phyloP scores from a whole-genome alignment of 257 asterid species.

The Ilex aquifolium region DNA sequence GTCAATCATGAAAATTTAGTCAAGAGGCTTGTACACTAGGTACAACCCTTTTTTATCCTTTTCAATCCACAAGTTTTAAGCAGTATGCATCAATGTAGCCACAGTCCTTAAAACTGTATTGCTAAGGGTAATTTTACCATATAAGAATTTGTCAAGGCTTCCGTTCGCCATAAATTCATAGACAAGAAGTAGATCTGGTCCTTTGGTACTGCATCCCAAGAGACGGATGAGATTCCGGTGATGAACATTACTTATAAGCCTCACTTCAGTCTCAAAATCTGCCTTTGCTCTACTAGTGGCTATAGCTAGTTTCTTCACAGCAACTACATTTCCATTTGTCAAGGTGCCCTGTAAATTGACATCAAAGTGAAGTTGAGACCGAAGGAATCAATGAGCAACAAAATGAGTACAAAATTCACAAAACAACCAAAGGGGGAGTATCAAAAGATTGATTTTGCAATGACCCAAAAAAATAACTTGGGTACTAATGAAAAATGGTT shows the following conservation, averaged over 20 bases:
- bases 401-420: no score
- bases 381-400: no score
- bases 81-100: no score
- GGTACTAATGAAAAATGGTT: no score
- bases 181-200: conserved; percentile 58
- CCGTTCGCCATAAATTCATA: conserved; percentile 77
- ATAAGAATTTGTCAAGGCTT: conserved; percentile 68
- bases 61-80: no score
- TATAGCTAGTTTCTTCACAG: conserved; percentile 62
- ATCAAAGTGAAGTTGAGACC: neutral
- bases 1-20: neutral
- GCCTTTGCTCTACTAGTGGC: conserved; percentile 47
- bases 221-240: conserved; percentile 84
- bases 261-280: conserved; percentile 74
- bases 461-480: no score
- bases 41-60: neutral
- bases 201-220: conserved; percentile 65
- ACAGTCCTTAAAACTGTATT: no score
- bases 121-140: conserved; percentile 27
- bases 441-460: no score
- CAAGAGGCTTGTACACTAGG: no score
- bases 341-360: conserved; percentile 50
- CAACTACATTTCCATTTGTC: conserved; percentile 59
- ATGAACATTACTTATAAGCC: conserved; percentile 82
- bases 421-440: no score